phyloP scores from a whole-genome alignment of 2,329 filamentous ascomycete genomes.

The Diaporthe caulivora region DNA sequence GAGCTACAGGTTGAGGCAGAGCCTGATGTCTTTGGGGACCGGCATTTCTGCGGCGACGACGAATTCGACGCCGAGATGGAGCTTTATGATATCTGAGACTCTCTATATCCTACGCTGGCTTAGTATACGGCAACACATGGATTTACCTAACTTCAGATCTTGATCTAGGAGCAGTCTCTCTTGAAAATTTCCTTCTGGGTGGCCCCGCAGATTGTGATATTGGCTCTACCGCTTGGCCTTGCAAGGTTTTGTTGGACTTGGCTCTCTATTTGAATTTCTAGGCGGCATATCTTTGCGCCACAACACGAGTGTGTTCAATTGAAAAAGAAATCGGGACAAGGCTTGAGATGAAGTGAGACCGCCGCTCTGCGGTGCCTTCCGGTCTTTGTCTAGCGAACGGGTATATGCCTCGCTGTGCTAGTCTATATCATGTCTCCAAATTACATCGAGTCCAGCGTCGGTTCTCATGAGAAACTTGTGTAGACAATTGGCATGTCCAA shows the following conservation, averaged over 20 bases:
- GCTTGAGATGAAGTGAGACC: neutral
- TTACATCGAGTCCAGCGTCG: neutral
- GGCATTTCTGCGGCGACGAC: slow-evolving; percentile 9
- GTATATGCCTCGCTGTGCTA: neutral
- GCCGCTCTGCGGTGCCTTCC: neutral
- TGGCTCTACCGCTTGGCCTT: neutral
- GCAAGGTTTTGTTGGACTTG: neutral
- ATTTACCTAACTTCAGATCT: neutral
- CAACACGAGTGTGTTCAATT: no score
- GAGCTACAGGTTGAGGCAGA: neutral
- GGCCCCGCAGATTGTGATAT: no score
- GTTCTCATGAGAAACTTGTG: neutral
- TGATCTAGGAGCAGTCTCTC: neutral
- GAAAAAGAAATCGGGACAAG: no score
- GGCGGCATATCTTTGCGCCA: no score
- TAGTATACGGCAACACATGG: neutral
- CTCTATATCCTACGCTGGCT: neutral
- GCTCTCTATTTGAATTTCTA: neutral
- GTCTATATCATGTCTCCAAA: neutral
- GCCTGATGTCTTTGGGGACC: slow-evolving; percentile 21
- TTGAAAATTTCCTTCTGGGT: fast-evolving
- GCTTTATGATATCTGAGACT: neutral
- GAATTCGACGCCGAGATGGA: slow-evolving; percentile 21
- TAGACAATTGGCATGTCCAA: no score
- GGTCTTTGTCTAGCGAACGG: neutral